These are phyloP conservation scores for Rosellinia necatrix DNA, from an alignment of 2,329 filamentous ascomycete species.

Conservation along the genomic window DNA sequence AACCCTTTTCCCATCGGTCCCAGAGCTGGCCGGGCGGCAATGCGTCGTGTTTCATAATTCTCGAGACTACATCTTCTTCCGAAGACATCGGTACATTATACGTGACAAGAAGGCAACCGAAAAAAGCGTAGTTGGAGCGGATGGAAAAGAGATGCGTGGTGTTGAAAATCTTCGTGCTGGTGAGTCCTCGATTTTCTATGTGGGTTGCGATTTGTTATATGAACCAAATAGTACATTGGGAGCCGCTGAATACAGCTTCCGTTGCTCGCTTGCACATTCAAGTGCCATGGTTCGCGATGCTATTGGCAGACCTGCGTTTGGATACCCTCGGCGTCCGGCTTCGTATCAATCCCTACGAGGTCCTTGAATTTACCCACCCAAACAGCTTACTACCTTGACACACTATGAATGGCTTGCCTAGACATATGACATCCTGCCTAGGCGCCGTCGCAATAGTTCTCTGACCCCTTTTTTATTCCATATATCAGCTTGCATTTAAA, in stretches of 20 bases:
- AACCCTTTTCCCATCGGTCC: conserved; percentile 76
- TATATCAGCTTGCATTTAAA: no score
- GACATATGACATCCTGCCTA: no score
- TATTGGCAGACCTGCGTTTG: no score
- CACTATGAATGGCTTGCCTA: no score
- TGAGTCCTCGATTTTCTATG: conserved; percentile 20
- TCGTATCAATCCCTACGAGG: no score
- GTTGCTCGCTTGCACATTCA: neutral
- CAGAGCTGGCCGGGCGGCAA: conserved; percentile 84
- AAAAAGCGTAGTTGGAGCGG: conserved; percentile 79
- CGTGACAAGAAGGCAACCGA: conserved; percentile 85
- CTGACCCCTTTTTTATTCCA: neutral
- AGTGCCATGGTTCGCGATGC: no score
- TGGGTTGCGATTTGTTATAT: neutral
- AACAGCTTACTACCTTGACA: no score
- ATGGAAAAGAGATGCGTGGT: conserved; percentile 83
- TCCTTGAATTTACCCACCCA: no score
- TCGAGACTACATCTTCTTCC: conserved; percentile 95
- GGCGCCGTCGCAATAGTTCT: no score
- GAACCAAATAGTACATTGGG: no score
- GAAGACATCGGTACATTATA: conserved; percentile 90
- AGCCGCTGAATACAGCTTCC: neutral
- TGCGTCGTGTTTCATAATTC: conserved; percentile 90
- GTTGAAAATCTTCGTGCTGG: conserved; percentile 79
- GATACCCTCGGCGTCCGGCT: no score